Evolutionary conservation across 805 yeast genomes (phyloP).

Genomic region (Saccharomycopsis schoenii): DNA sequence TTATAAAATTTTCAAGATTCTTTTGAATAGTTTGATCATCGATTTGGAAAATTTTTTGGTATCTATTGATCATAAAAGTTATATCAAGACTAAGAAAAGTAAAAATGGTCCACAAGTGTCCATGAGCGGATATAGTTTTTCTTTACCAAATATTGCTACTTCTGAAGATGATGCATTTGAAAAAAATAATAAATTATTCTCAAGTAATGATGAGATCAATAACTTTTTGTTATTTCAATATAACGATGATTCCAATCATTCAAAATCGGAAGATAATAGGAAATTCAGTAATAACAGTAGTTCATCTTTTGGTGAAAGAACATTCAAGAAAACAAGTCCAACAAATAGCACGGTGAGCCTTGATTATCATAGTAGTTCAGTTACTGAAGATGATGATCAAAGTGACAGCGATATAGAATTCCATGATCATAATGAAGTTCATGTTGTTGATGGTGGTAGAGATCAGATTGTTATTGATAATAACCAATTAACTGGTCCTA

Average conservation of each 20-base stretch:
- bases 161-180: neutral
- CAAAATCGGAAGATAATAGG: neutral
- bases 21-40: conserved; percentile 11
- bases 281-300: neutral
- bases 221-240: neutral
- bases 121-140: neutral
- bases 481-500: neutral
- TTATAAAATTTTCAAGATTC: conserved; percentile 13
- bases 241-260: neutral
- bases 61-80: conserved; percentile 7
- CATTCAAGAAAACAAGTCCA: neutral
- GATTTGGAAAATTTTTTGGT: conserved; percentile 14
- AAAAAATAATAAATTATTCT: neutral
- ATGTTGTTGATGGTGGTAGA: neutral
- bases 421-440: conserved; percentile 1
- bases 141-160: neutral
- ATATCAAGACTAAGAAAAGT: conserved; percentile 1
- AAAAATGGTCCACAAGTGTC: neutral
- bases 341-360: neutral
- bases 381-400: neutral
- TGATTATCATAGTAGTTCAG: conserved; percentile 1
- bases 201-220: neutral
- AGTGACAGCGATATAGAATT: neutral
- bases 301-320: neutral
- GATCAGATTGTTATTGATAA: neutral